Evolutionary conservation across 202 grass and related monocot species (phyloP).

Genomic region (Carex arenaria): DNA sequence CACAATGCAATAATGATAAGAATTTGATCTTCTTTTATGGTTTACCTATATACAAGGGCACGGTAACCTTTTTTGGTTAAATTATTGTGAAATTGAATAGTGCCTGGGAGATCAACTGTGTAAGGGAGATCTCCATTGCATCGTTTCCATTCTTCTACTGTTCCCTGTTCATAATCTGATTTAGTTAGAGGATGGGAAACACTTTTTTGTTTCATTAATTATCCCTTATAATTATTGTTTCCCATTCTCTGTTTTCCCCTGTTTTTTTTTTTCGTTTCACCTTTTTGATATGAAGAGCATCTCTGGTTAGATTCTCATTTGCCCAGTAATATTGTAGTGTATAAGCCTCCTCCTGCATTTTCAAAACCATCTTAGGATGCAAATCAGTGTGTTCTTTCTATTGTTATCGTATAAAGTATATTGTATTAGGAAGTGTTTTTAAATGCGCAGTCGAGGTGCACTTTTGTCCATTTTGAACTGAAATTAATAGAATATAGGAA

Average conservation of each 20-base stretch:
- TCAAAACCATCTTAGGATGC: not conserved
- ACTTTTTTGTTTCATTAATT: too few relatives aligned
- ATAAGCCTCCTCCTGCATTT: conserved; percentile 22
- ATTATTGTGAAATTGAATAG: conserved; percentile 11
- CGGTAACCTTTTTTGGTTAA: conserved; percentile 18
- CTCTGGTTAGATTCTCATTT: conserved; percentile 28
- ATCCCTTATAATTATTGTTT: too few relatives aligned
- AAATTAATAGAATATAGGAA: too few relatives aligned
- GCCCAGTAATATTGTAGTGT: conserved; percentile 39
- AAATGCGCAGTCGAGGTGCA: too few relatives aligned
- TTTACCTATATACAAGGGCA: conserved; percentile 29
- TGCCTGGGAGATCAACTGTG: not conserved
- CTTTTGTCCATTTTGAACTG: too few relatives aligned
- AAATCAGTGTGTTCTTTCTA: not conserved
- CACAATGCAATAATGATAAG: not conserved
- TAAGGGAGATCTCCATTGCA: not conserved
- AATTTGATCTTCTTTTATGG: not conserved
- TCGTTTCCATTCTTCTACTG: conserved; percentile 8
- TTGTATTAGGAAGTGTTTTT: too few relatives aligned
- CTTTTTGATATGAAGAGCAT: conserved; percentile 42
- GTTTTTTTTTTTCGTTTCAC: conserved; percentile 7
- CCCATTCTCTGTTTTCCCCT: too few relatives aligned
- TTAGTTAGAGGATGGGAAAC: not conserved
- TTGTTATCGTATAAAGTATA: not conserved
- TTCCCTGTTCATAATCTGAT: conserved; percentile 13